Evolutionary conservation across 768 basidiomycete genomes (phyloP).

Genomic region (Tephrocybe sp.): DNA sequence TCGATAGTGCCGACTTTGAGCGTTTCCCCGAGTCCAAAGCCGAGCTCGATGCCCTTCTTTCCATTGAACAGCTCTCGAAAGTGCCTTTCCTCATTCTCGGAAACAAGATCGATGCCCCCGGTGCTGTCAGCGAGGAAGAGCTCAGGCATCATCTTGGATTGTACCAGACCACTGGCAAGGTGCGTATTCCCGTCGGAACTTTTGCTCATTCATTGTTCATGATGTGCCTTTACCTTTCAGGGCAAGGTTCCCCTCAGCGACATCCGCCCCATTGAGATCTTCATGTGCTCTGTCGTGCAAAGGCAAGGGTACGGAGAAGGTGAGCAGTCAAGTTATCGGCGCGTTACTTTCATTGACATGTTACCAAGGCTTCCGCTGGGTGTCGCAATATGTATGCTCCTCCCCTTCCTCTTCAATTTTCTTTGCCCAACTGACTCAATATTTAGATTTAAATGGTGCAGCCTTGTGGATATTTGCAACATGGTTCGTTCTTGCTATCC

Average conservation of each 20-base stretch:
- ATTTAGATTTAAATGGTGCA: conserved; percentile 34
- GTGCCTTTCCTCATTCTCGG: conserved; percentile 98
- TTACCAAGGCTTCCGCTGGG: conserved; percentile 83
- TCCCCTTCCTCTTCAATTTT: not conserved
- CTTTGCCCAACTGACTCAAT: not conserved
- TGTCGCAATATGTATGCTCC: conserved; percentile 88
- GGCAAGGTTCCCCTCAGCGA: conserved; percentile 96
- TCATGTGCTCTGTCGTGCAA: conserved; percentile 99
- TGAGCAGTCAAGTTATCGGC: conserved; percentile 24
- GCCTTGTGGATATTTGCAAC: conserved; percentile 5
- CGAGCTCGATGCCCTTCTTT: conserved; percentile 92
- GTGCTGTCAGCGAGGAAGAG: conserved; percentile 97
- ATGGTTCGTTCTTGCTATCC: conserved; percentile 3
- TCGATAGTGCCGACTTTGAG: conserved; percentile 96
- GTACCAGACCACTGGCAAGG: conserved; percentile 99
- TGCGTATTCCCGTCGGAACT: conserved; percentile 29
- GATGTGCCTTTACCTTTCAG: conserved; percentile 50
- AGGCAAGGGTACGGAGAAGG: conserved; percentile 98
- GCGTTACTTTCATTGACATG: conserved; percentile 1
- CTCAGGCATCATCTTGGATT: conserved; percentile 91
- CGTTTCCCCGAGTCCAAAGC: conserved; percentile 96
- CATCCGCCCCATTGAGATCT: conserved; percentile 97
- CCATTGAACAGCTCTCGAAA: conserved; percentile 91
- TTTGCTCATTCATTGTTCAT: conserved; percentile 7
- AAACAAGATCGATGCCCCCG: conserved; percentile 99